A percentile compares a stretch with the other conserved stretches of the same genome.
phyloP scores from a whole-genome alignment of 2,329 filamentous ascomycete genomes.

The Trichothecium sympodiale region DNA sequence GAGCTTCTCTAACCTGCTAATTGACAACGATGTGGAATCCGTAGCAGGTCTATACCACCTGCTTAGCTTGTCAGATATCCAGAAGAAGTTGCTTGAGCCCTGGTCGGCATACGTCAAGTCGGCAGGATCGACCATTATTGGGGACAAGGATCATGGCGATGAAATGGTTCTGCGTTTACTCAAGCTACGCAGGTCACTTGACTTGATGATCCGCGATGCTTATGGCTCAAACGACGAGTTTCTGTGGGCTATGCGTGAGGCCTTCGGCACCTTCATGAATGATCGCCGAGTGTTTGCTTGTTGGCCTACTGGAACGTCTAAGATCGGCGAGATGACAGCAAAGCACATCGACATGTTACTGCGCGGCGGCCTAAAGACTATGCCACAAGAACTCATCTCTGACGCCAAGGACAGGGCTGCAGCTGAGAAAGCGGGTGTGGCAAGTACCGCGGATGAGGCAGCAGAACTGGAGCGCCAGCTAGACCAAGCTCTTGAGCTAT shows the following conservation, averaged over 20 bases:
- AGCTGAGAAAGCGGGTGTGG: slow-evolving; percentile 51
- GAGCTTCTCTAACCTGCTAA: slow-evolving; percentile 62
- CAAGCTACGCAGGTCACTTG: slow-evolving; percentile 67
- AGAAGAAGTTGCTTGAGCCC: slow-evolving; percentile 55
- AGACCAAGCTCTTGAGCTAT: slow-evolving; percentile 85
- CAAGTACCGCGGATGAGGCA: slow-evolving; percentile 73
- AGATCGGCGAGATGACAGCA: slow-evolving; percentile 96
- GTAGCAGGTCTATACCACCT: slow-evolving; percentile 70
- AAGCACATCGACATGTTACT: slow-evolving; percentile 90
- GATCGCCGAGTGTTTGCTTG: slow-evolving; percentile 62
- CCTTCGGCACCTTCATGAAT: slow-evolving; percentile 88
- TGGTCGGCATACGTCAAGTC: slow-evolving; percentile 72
- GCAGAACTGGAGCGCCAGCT: slow-evolving; percentile 84
- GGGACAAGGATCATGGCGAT: slow-evolving; percentile 65
- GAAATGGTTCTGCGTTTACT: slow-evolving; percentile 82
- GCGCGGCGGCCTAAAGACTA: slow-evolving; percentile 74
- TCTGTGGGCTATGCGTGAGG: slow-evolving; percentile 67
- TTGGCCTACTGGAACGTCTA: slow-evolving; percentile 77
- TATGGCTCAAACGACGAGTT: slow-evolving; percentile 72
- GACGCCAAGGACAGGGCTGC: slow-evolving; percentile 46
- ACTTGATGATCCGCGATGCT: slow-evolving; percentile 63
- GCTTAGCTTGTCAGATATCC: slow-evolving; percentile 60
- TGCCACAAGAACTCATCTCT: slow-evolving; percentile 58
- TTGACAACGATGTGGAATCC: slow-evolving; percentile 56
- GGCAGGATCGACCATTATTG: slow-evolving; percentile 67